These are phyloP conservation scores for Pelargonium myrrhifolium DNA, from an alignment of 441 rosid genomes.

Conservation along the genomic window DNA sequence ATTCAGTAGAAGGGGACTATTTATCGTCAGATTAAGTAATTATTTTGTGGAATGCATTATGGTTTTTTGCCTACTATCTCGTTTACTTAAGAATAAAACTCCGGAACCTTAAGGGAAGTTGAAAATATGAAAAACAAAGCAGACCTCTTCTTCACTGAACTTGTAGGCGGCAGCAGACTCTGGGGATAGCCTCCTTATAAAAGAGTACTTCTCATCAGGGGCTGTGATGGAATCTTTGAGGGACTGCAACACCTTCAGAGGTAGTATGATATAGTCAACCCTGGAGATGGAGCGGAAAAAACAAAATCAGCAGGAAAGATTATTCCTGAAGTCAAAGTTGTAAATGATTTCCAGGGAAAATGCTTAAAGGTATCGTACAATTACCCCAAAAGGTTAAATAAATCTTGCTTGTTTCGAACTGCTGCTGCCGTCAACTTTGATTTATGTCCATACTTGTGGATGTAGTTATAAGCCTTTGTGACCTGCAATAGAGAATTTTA, in stretches of 20 bases:
- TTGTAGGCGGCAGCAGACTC: conserved; percentile 59
- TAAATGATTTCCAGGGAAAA: conserved; percentile 7
- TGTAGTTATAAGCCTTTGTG: conserved; percentile 71
- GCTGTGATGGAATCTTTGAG: conserved; percentile 63
- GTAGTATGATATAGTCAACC: conserved; percentile 88
- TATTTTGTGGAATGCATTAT: not conserved
- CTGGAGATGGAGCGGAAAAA: conserved; percentile 28
- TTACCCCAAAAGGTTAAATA: conserved; percentile 88
- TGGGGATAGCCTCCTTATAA: conserved; percentile 54
- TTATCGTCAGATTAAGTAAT: not conserved
- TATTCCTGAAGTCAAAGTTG: conserved; percentile 13
- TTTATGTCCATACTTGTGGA: conserved; percentile 83
- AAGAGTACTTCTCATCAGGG: conserved; percentile 80
- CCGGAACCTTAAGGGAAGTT: not conserved
- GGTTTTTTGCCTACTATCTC: not conserved
- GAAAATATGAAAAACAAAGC: conserved; percentile 12
- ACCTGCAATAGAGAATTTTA: conserved; percentile 31
- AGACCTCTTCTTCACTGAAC: conserved; percentile 78
- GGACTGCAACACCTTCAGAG: conserved; percentile 78
- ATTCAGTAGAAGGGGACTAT: too few species aligned
- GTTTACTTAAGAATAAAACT: not conserved
- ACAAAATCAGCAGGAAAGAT: conserved; percentile 9
- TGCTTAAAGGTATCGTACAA: conserved; percentile 9
- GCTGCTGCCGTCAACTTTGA: conserved; percentile 98
- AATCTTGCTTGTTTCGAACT: conserved; percentile 90